Conservation (phyloP, 371 early-diverging fungal species). For the Mucor circinelloides region DNA sequence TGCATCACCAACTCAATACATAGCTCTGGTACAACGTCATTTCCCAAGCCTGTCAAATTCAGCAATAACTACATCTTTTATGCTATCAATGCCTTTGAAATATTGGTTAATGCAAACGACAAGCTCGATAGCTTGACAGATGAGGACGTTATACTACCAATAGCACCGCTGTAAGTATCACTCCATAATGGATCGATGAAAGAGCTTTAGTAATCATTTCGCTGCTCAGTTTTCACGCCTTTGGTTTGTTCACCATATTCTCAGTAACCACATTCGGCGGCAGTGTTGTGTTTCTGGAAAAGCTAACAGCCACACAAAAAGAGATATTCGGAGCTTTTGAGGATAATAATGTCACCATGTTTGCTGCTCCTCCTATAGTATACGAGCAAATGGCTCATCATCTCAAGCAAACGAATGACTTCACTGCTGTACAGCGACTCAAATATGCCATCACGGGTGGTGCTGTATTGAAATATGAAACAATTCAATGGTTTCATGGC, state of each 20-base stretch:
- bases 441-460: constrained; percentile 75
- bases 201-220: background rate
- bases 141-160: background rate
- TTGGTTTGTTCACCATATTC: constrained; percentile 2
- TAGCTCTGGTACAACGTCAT: constrained; percentile 1
- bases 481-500: constrained; percentile 9
- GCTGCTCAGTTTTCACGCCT: constrained; percentile 8
- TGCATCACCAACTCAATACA: background rate
- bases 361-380: constrained; percentile 12
- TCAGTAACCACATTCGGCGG: background rate
- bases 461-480: constrained; percentile 61
- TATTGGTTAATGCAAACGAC: background rate
- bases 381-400: constrained; percentile 13
- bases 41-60: background rate
- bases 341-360: constrained; percentile 4
- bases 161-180: background rate
- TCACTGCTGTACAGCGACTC: constrained; percentile 3
- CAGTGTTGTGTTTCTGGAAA: constrained; percentile 10
- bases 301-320: constrained; percentile 7
- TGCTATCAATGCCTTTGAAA: background rate
- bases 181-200: background rate
- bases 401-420: constrained; percentile 13
- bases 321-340: constrained; percentile 5
- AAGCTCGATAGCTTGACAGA: background rate
- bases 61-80: background rate